These are phyloP conservation scores for Fomitopsis pulvina DNA, from an alignment of 768 basidiomycete genomes.

Conservation along the genomic window DNA sequence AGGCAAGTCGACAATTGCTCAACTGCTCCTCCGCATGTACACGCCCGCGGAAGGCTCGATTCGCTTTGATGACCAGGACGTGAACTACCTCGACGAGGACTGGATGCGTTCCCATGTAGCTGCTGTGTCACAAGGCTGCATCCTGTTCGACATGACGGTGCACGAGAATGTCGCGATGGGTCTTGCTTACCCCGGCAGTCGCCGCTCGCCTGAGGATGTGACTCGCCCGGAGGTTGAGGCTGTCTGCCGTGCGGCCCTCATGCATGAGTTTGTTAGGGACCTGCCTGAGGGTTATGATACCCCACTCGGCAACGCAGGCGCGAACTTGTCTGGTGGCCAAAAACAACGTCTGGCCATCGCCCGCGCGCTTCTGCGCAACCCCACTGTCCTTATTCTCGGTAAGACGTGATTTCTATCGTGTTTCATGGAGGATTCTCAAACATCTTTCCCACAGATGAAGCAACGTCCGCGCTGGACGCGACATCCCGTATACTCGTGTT, in stretches of 20 bases:
- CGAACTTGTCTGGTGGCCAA: conserved; percentile 86
- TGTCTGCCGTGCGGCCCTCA: conserved; percentile 77
- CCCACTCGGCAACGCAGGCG: conserved; percentile 63
- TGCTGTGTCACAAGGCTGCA: conserved; percentile 72
- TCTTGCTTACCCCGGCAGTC: conserved; percentile 39
- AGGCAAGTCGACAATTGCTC: conserved; percentile 69
- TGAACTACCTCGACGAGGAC: conserved; percentile 62
- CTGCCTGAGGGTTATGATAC: conserved; percentile 91
- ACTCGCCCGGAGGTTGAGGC: conserved; percentile 65
- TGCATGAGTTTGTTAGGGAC: conserved; percentile 81
- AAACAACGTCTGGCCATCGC: conserved; percentile 88
- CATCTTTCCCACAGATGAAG: conserved; percentile 49
- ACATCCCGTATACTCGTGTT: conserved; percentile 85
- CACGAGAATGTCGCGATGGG: conserved; percentile 87
- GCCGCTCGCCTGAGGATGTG: conserved; percentile 40
- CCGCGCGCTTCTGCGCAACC: conserved; percentile 77
- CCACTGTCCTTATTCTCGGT: conserved; percentile 89
- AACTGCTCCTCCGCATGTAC: conserved; percentile 70
- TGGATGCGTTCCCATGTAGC: conserved; percentile 70
- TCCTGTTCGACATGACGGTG: conserved; percentile 73
- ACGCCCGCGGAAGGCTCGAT: conserved; percentile 56
- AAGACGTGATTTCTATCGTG: conserved; percentile 22
- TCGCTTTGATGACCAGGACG: conserved; percentile 74
- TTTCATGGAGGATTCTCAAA: not conserved
- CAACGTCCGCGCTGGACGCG: conserved; percentile 79